phyloP scores from a whole-genome alignment of 2,329 filamentous ascomycete species.

The Pestalotiopsis sp. region DNA sequence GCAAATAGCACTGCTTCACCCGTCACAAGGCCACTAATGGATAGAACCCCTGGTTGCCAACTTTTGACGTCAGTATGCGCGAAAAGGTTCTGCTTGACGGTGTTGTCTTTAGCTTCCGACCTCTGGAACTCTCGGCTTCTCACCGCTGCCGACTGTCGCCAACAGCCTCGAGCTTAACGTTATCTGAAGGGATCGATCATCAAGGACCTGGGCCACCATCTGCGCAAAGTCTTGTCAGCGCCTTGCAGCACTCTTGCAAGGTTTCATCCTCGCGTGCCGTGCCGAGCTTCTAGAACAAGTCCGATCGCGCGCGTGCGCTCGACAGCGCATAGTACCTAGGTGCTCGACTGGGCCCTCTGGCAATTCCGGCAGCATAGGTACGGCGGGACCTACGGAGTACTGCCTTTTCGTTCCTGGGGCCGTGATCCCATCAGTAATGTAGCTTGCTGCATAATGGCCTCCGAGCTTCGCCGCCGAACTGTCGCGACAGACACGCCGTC shows the following conservation, averaged over 20 bases:
- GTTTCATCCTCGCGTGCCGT: not conserved
- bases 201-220: not conserved
- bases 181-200: not conserved
- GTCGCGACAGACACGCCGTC: slow-evolving; percentile 29
- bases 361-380: not conserved
- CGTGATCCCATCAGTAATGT: slow-evolving; percentile 24
- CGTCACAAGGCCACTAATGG: not conserved
- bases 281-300: slow-evolving; percentile 5
- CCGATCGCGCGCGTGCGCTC: not conserved
- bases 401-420: not conserved
- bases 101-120: not conserved
- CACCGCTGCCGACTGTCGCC: not conserved
- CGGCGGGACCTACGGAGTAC: not conserved
- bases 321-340: not conserved
- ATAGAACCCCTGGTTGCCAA: not conserved
- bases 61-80: slow-evolving; percentile 11
- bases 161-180: not conserved
- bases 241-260: not conserved
- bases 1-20: not conserved
- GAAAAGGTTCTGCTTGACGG: slow-evolving; percentile 3
- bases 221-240: not conserved
- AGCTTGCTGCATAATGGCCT: slow-evolving; percentile 28
- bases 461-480: slow-evolving; percentile 32
- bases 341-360: not conserved
- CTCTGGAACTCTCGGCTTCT: not conserved